Conservation (phyloP, 495 filamentous ascomycete genomes). For the Lichenothelia convexa region DNA sequence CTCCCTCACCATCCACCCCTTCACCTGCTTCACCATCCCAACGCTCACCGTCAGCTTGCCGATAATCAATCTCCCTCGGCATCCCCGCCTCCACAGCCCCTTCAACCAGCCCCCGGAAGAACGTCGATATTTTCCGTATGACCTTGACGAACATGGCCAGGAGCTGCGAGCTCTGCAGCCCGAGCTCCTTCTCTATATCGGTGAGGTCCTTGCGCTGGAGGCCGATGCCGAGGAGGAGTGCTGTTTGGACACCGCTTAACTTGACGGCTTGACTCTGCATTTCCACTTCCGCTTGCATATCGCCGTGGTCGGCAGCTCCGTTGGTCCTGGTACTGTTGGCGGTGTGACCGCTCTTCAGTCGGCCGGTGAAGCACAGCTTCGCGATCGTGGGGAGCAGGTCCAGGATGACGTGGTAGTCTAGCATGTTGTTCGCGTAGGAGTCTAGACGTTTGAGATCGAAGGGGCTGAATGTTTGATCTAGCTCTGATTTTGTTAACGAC, state of each 20-base stretch:
- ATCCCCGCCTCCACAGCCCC: slow-evolving; percentile 52
- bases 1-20: slow-evolving; percentile 9
- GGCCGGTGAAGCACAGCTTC: slow-evolving; percentile 62
- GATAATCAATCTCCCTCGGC: slow-evolving; percentile 43
- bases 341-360: slow-evolving; percentile 41
- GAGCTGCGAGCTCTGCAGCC: slow-evolving; percentile 55
- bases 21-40: slow-evolving; percentile 47
- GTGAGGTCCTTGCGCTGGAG: slow-evolving; percentile 76
- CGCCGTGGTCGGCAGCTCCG: too few species aligned
- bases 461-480: slow-evolving; percentile 63
- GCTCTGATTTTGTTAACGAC: slow-evolving; percentile 45
- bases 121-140: slow-evolving; percentile 62
- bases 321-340: slow-evolving; percentile 9
- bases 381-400: slow-evolving; percentile 77
- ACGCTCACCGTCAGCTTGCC: slow-evolving; percentile 27
- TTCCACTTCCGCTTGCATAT: too few species aligned
- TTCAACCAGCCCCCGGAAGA: slow-evolving; percentile 59
- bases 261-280: too few species aligned
- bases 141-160: slow-evolving; percentile 96
- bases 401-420: slow-evolving; percentile 94
- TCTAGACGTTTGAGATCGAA: slow-evolving; percentile 91
- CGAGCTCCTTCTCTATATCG: slow-evolving; percentile 61
- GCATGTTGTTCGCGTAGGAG: slow-evolving; percentile 85
- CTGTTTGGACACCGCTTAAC: slow-evolving; percentile 59
- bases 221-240: slow-evolving; percentile 76